These are phyloP conservation scores for Hymenoscyphus scutula DNA, from an alignment of 2,329 filamentous ascomycete species.

Conservation along the genomic window DNA sequence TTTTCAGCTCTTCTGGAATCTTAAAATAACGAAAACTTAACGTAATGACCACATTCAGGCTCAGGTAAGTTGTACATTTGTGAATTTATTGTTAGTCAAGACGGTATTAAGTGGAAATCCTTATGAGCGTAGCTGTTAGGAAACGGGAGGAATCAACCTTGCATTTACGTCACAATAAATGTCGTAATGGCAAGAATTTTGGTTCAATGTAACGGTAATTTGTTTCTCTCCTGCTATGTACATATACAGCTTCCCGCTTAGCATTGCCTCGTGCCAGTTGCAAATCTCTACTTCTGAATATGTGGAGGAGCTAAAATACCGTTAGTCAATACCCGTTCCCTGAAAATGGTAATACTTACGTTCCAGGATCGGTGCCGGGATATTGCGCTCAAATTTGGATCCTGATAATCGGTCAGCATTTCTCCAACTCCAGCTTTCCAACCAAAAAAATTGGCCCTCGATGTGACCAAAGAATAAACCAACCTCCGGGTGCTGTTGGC, in stretches of 20 bases:
- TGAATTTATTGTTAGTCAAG: too few species aligned
- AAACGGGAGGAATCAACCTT: too few species aligned
- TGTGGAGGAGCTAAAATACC: conserved; percentile 31
- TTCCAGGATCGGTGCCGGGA: conserved; percentile 75
- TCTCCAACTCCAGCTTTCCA: too few species aligned
- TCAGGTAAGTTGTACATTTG: too few species aligned
- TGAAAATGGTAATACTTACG: conserved; percentile 58
- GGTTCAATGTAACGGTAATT: neutral
- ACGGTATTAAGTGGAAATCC: too few species aligned
- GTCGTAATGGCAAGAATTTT: neutral
- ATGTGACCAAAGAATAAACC: conserved; percentile 28
- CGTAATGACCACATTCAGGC: too few species aligned
- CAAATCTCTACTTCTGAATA: conserved; percentile 22
- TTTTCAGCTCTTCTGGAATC: too few species aligned
- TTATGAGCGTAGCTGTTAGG: too few species aligned
- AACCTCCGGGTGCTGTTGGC: conserved; percentile 92
- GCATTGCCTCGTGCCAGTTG: neutral
- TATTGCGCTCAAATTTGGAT: conserved; percentile 94
- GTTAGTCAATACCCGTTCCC: conserved; percentile 12
- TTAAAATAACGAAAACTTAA: too few species aligned
- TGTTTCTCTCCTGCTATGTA: conserved; percentile 20
- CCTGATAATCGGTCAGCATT: conserved; percentile 48
- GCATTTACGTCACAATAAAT: neutral
- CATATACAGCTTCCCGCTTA: conserved; percentile 13
- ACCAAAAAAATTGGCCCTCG: neutral